These are phyloP conservation scores for Candida xyloterini DNA, from an alignment of 805 yeast genomes.

Conservation along the genomic window DNA sequence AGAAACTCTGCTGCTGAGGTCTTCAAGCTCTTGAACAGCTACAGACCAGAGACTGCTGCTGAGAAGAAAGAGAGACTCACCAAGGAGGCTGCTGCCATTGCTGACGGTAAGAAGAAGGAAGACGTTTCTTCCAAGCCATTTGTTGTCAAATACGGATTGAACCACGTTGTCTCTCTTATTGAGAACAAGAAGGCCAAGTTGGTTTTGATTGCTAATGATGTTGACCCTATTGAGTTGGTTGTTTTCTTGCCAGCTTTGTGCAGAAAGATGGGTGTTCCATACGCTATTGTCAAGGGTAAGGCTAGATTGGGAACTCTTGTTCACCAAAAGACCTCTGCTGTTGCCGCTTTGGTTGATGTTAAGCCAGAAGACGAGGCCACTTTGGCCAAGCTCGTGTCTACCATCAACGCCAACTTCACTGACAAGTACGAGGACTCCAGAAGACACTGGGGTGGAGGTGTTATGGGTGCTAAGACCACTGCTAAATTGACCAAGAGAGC, in stretches of 20 bases:
- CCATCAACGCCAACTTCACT: slow-evolving; percentile 85
- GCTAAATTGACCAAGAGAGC: slow-evolving; percentile 76
- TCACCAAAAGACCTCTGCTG: slow-evolving; percentile 94
- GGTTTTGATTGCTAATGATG: slow-evolving; percentile 95
- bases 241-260: slow-evolving; percentile 95
- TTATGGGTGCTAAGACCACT: slow-evolving; percentile 88
- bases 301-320: slow-evolving; percentile 95
- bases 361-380: slow-evolving; percentile 89
- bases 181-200: slow-evolving; percentile 98
- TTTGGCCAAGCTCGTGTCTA: slow-evolving; percentile 84
- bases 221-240: slow-evolving; percentile 96
- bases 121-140: slow-evolving; percentile 95
- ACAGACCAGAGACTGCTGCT: slow-evolving; percentile 94
- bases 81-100: slow-evolving; percentile 96
- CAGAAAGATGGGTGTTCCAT: slow-evolving; percentile 97
- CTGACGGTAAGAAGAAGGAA: slow-evolving; percentile 94
- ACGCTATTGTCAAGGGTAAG: slow-evolving; percentile 95
- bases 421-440: slow-evolving; percentile 91
- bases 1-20: slow-evolving; percentile 97
- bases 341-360: slow-evolving; percentile 93
- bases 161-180: slow-evolving; percentile 92
- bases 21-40: slow-evolving; percentile 94
- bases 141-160: slow-evolving; percentile 93
- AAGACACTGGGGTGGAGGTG: slow-evolving; percentile 99
- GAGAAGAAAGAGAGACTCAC: slow-evolving; percentile 98